Percentiles rank a stretch among this genome's conserved stretches.
Evolutionary conservation across 2,329 filamentous ascomycete genomes (phyloP).

Genomic region (Cyphellophora europaea): DNA sequence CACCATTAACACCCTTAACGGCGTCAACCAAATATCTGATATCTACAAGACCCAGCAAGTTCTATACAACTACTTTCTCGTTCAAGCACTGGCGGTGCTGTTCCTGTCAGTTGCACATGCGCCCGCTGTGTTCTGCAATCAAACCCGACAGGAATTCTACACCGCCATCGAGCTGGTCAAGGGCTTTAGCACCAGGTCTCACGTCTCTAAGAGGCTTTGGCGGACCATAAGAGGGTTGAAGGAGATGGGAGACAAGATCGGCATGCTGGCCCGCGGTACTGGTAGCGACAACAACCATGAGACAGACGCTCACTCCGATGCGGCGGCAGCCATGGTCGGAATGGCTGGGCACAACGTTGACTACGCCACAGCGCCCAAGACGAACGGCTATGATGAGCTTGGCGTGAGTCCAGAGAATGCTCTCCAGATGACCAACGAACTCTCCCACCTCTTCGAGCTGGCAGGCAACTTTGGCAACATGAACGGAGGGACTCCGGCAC

Average conservation of each 20-base stretch:
- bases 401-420: slow-evolving; percentile 49
- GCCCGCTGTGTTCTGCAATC: slow-evolving; percentile 49
- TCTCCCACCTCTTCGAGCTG: slow-evolving; percentile 55
- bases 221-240: slow-evolving; percentile 55
- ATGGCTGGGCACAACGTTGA: slow-evolving; percentile 54
- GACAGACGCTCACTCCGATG: slow-evolving; percentile 50
- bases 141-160: slow-evolving; percentile 58
- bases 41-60: slow-evolving; percentile 56
- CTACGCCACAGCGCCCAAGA: slow-evolving; percentile 37
- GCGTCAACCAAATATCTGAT: slow-evolving; percentile 52
- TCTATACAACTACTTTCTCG: slow-evolving; percentile 59
- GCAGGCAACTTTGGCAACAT: slow-evolving; percentile 44
- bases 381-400: slow-evolving; percentile 24
- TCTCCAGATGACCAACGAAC: slow-evolving; percentile 50
- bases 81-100: slow-evolving; percentile 53
- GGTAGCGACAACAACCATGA: slow-evolving; percentile 4
- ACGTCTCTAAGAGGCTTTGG: slow-evolving; percentile 54
- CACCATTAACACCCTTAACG: slow-evolving; percentile 51
- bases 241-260: slow-evolving; percentile 52
- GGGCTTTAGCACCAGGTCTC: slow-evolving; percentile 51
- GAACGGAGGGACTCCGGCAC: slow-evolving; percentile 23
- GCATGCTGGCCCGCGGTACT: slow-evolving; percentile 31
- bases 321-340: slow-evolving; percentile 57
- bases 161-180: slow-evolving; percentile 57
- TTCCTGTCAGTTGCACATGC: slow-evolving; percentile 58